A percentile compares a stretch with the other conserved stretches of the same genome.
These are phyloP conservation scores for Penicillium sp. DNA, from an alignment of 2,329 filamentous ascomycete species.

Conservation along the genomic window DNA sequence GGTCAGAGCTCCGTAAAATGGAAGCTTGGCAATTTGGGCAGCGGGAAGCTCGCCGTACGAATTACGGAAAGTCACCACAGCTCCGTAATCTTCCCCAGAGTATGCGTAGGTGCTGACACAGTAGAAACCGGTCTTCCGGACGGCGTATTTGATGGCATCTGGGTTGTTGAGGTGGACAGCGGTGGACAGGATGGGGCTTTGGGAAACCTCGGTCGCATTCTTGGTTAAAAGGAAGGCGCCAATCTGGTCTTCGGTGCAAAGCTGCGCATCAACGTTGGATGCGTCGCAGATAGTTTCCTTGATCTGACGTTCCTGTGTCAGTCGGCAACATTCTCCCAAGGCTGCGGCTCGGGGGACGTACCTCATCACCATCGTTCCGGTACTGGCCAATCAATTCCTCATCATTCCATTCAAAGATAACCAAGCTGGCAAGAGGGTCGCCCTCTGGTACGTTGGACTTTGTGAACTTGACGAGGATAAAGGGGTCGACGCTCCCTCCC, in stretches of 20 bases:
- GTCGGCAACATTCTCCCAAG: constrained; percentile 9
- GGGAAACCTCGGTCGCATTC: constrained; percentile 67
- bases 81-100: constrained; percentile 64
- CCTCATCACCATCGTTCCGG: constrained; percentile 51
- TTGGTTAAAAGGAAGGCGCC: constrained; percentile 77
- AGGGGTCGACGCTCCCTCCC: constrained; percentile 83
- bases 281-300: constrained; percentile 72
- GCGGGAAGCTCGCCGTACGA: constrained; percentile 93
- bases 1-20: constrained; percentile 91
- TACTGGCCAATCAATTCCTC: constrained; percentile 69
- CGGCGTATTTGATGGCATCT: constrained; percentile 67
- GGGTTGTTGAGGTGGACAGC: constrained; percentile 77
- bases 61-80: constrained; percentile 86
- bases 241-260: constrained; percentile 71
- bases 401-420: constrained; percentile 94
- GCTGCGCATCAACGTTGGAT: constrained; percentile 59
- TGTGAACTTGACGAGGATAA: constrained; percentile 78
- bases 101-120: constrained; percentile 78
- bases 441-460: constrained; percentile 55
- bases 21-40: constrained; percentile 91
- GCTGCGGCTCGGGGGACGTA: constrained; percentile 33
- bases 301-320: constrained; percentile 39
- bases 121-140: constrained; percentile 92
- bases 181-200: constrained; percentile 68
- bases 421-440: constrained; percentile 73